Base-by-base conservation (phyloP, 345 rosid species). In the Eucalyptus sp. region DNA sequence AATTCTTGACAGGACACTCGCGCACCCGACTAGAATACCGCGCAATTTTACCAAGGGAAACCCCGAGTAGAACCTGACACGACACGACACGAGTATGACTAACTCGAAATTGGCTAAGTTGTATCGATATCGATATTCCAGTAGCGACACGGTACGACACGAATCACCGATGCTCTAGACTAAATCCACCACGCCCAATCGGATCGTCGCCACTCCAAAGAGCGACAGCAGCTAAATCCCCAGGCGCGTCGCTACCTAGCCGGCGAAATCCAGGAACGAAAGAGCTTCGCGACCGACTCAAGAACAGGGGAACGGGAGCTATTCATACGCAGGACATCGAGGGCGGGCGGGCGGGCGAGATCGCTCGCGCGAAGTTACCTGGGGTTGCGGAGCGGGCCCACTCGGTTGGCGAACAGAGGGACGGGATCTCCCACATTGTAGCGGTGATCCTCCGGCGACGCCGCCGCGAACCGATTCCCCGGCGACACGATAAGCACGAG, bases 331-430 rank as follows among this genome's bases (percentile, higher is more conserved):
- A 27, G 87, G 50, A 18, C 51, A 49, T 46, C 52, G 86, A 84
- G 50, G 29, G 50, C 27, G 18, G 20, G 76, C 18, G 52, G 29
- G 87, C 41, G 13, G 44, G 76, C 18, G 33, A 86, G 79, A 29
- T 15, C 29, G 16, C 56, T 86, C 66, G 43, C 17, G 50, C 10
- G 50, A 86, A 25, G 46, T 58, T 85, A 95, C 98, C 96, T 95
- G 92, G 98, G 99, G 91, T 95, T 97, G 93, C 93, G 92, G 85
- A 96, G 92, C 58, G 98, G 98, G 66, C 97, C 98, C 56, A 94
- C 93, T 93, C 93, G 94, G 95, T 96, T 97, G 91, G 91, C 98
- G 90, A 94, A 94, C 16, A 96, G 90, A 87, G 97, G 98, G 87
- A 96, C 96, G 20, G 80, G 91, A 92, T 95, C 97, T 90, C 96